Evolutionary conservation across 306 rosid species (phyloP).

Genomic region (Lathyrus tuberosus): DNA sequence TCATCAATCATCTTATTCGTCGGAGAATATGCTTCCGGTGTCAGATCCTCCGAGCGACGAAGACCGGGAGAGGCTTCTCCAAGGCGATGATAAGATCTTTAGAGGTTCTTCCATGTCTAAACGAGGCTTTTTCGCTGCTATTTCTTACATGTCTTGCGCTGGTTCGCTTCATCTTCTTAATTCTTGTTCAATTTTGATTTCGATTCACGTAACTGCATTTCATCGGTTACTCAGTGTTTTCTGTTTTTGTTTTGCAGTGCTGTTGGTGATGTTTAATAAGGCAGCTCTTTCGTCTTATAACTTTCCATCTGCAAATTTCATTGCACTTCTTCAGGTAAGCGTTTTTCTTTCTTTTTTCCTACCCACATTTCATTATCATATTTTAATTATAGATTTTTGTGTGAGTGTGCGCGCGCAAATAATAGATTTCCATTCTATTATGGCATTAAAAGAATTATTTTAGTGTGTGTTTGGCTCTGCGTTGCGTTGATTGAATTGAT

Average conservation of each 20-base stretch:
- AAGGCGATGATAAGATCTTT: slow-evolving; percentile 54
- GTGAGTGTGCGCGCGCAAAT: background rate
- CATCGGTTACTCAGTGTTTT: background rate
- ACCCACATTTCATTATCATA: background rate
- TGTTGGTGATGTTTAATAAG: slow-evolving; percentile 88
- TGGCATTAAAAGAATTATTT: too few relatives aligned
- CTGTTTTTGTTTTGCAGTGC: slow-evolving; percentile 50
- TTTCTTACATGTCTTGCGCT: slow-evolving; percentile 85
- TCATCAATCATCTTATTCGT: slow-evolving; percentile 50
- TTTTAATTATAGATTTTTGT: background rate
- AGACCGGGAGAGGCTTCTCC: slow-evolving; percentile 53
- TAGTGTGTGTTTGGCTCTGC: too few relatives aligned
- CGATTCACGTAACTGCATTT: background rate
- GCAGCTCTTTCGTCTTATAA: slow-evolving; percentile 92
- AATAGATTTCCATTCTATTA: too few relatives aligned
- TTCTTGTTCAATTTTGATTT: background rate
- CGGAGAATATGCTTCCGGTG: slow-evolving; percentile 61
- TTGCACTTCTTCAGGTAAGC: slow-evolving; percentile 87
- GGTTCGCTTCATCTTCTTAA: slow-evolving; percentile 42
- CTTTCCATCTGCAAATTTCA: slow-evolving; percentile 82
- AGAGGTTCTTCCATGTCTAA: slow-evolving; percentile 70
- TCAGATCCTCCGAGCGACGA: slow-evolving; percentile 68
- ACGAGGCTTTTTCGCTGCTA: slow-evolving; percentile 71
- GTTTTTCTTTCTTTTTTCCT: background rate
- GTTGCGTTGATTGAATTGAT: too few relatives aligned